A percentile compares a stretch with the other conserved stretches of the same genome.
Evolutionary conservation across 1,139 yeast genomes (phyloP).

Genomic region (Zygoascus meyerae): DNA sequence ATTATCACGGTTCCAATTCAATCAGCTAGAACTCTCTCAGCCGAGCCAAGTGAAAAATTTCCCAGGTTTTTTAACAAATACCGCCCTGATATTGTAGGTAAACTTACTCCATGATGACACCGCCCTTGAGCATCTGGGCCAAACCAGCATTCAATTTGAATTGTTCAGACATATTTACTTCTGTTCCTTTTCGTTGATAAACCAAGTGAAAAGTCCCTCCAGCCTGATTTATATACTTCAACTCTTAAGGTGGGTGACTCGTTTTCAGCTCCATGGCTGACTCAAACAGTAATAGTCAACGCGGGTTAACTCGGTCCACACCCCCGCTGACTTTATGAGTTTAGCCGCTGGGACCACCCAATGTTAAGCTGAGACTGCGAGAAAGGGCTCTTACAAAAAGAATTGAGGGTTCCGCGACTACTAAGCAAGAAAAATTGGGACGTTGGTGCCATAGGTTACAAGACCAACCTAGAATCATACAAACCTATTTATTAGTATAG

Average conservation of each 20-base stretch:
- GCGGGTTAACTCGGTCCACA: too few species aligned
- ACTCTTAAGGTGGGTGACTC: too few species aligned
- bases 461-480: not conserved
- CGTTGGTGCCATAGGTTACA: not conserved
- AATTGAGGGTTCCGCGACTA: not conserved
- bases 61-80: not conserved
- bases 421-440: not conserved
- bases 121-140: slow-evolving; percentile 73
- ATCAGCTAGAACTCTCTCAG: not conserved
- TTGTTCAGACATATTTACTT: slow-evolving; percentile 11
- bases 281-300: too few species aligned
- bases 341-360: not conserved
- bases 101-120: slow-evolving; percentile 17
- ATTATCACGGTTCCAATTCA: too few species aligned
- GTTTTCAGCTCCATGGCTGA: too few species aligned
- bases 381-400: too few species aligned
- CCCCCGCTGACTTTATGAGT: too few species aligned
- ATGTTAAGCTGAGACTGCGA: too few species aligned
- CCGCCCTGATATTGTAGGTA: not conserved
- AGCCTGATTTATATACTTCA: too few species aligned
- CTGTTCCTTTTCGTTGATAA: not conserved
- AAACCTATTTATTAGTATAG: not conserved
- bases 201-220: too few species aligned
- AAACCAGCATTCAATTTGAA: slow-evolving; percentile 72
- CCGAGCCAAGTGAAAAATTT: not conserved